These are phyloP conservation scores for Funneliformis geosporum DNA, from an alignment of 192 early-diverging fungal species.

Conservation along the genomic window DNA sequence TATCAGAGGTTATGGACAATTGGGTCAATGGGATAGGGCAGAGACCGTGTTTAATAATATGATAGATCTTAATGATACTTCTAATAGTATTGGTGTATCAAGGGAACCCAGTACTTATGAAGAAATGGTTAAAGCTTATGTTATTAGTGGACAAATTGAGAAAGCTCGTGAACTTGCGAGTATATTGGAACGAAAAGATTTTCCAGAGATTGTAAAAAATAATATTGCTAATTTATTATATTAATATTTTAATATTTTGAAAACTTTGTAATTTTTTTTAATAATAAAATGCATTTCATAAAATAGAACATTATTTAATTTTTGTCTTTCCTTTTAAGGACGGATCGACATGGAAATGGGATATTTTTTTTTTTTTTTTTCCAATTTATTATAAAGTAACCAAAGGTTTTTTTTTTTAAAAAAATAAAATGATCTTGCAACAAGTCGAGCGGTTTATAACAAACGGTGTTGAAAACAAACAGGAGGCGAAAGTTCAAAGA, in stretches of 20 bases:
- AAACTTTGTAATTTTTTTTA: too few relatives aligned
- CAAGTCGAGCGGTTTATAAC: too few relatives aligned
- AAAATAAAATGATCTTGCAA: too few relatives aligned
- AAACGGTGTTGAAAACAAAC: too few relatives aligned
- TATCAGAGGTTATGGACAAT: slow-evolving; percentile 57
- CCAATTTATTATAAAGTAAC: too few relatives aligned
- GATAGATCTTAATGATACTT: slow-evolving; percentile 43
- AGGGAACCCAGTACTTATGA: slow-evolving; percentile 63
- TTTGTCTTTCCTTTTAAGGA: too few relatives aligned
- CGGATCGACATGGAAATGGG: too few relatives aligned
- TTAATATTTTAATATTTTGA: neutral
- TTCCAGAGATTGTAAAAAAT: slow-evolving; percentile 44
- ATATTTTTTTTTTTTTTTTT: too few relatives aligned
- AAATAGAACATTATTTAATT: too few relatives aligned
- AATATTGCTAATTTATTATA: slow-evolving; percentile 38
- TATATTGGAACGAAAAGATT: slow-evolving; percentile 42
- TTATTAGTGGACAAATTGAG: slow-evolving; percentile 44
- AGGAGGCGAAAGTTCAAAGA: too few relatives aligned
- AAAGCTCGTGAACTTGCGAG: slow-evolving; percentile 43
- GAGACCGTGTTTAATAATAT: slow-evolving; percentile 51
- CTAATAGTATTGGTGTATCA: slow-evolving; percentile 35
- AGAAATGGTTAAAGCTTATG: slow-evolving; percentile 56
- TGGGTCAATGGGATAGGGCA: slow-evolving; percentile 42
- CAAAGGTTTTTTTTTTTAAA: too few relatives aligned
- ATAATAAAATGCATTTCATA: too few relatives aligned